These are phyloP conservation scores for Candida nitratophila DNA, from an alignment of 805 yeast genomes.

Conservation along the genomic window DNA sequence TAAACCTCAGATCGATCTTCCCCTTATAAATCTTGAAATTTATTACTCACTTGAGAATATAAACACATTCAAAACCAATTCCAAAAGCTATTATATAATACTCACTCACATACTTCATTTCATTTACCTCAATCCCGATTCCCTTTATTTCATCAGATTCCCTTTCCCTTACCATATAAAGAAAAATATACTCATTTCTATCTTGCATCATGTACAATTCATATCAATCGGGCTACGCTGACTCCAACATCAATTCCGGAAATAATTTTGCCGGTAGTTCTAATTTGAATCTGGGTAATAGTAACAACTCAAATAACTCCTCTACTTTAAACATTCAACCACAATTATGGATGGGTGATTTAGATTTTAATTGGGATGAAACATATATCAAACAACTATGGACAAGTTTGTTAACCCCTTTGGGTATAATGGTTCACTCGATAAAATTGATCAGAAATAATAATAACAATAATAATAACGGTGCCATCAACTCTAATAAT, in stretches of 20 bases:
- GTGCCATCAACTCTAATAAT: slow-evolving; percentile 29
- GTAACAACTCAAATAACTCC: slow-evolving; percentile 4
- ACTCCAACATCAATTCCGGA: background rate
- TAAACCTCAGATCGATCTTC: no score
- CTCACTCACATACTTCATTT: no score
- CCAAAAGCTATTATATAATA: no score
- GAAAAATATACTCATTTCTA: background rate
- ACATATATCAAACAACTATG: slow-evolving; percentile 57
- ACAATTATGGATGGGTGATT: slow-evolving; percentile 84
- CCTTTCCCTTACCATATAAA: no score
- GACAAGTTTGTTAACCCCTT: slow-evolving; percentile 41
- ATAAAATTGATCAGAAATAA: slow-evolving; percentile 70
- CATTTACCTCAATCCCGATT: no score
- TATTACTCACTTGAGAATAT: no score
- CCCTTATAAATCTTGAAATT: no score
- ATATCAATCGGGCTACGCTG: background rate
- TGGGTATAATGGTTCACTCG: slow-evolving; percentile 46
- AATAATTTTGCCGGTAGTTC: slow-evolving; percentile 5
- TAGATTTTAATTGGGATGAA: slow-evolving; percentile 83
- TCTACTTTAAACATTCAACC: slow-evolving; percentile 15
- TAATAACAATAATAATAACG: slow-evolving; percentile 40
- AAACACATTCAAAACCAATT: no score
- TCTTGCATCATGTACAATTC: background rate
- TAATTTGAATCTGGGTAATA: slow-evolving; percentile 3
- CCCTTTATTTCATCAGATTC: no score